Percentiles rank a stretch among this genome's conserved stretches.
Evolutionary conservation across 257 asterid genomes (phyloP).

Genomic region (Capsicum rhomboideum): DNA sequence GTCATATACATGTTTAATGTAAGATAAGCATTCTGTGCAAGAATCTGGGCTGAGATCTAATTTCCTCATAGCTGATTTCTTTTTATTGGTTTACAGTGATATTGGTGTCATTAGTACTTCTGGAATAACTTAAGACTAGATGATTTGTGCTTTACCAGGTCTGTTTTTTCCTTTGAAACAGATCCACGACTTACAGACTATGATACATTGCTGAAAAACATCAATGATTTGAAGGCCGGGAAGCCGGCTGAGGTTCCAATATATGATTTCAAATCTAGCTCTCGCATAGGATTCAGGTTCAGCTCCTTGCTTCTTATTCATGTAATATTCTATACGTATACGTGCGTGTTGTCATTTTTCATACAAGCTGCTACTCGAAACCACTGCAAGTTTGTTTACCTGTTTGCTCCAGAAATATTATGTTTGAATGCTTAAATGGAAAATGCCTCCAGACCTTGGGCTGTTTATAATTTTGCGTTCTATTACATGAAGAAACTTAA

Average conservation of each 20-base stretch:
- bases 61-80: neutral
- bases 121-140: neutral
- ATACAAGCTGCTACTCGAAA: neutral
- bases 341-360: neutral
- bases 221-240: conserved; percentile 79
- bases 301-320: conserved; percentile 7
- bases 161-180: conserved; percentile 22
- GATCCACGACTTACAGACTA: conserved; percentile 99
- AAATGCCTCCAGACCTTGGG: neutral
- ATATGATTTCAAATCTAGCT: conserved; percentile 95
- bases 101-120: neutral
- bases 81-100: neutral
- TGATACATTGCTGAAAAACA: conserved; percentile 75
- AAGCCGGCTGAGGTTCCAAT: conserved; percentile 75
- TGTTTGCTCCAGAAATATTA: neutral
- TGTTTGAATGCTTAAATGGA: neutral
- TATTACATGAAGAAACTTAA: neutral
- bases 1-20: neutral
- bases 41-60: neutral
- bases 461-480: neutral
- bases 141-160: neutral
- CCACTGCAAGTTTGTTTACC: neutral
- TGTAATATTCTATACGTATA: neutral
- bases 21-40: neutral
- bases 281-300: conserved; percentile 92